Base-by-base conservation (phyloP, 768 basidiomycete species). In the Mycena metata region DNA sequence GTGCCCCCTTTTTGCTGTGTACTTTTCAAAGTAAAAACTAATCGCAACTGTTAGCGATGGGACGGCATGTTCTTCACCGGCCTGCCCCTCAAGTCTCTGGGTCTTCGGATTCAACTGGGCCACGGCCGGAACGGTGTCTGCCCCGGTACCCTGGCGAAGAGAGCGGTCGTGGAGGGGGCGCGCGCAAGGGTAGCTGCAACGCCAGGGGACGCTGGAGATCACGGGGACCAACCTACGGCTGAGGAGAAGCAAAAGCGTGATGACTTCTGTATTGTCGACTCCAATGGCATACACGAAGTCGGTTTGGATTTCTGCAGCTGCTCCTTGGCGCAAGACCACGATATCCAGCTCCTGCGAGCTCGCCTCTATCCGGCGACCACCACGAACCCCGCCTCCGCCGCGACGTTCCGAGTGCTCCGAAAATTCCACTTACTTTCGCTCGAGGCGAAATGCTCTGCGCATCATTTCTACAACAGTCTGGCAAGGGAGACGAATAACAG, bases 401-500 rank as follows among this genome's bases (percentile, higher is more conserved):
- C 50, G 11, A 69, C 70, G 1, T 60, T 71, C n/a, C 19, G 19
- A 7, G 61, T 59, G 5, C 30, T 71, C 17, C 39, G 60, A 6
- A 26, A 41, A 8, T 71, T 68, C 21, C 67, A 71, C 17, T n/a
- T 62, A n/a, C 24, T 60, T 2, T 56, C 66, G 12, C n/a, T 64
- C 1, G 69, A 72, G 21, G 72, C 69, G 0, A 75, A 74, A 39
- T 23, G 72, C 0, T 73, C 70, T 0, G 26, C 59, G 0, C 61
- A 76, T 13, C 42, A 76, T 1, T 77, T 67, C 36, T 74, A 75
- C 42, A 63, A 39, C 46, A 49, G 62, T 0, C 50, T 77, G 5
- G 57, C 60, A 0, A 47, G 46, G 4, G 33, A 3, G 9, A 66
- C 39, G 1, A 51, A 76, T 13, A 74, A 76, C n/a, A 54, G 57